phyloP scores from a whole-genome alignment of 225 moss, liverwort and hornwort species.

The Physcomitrium patens region DNA sequence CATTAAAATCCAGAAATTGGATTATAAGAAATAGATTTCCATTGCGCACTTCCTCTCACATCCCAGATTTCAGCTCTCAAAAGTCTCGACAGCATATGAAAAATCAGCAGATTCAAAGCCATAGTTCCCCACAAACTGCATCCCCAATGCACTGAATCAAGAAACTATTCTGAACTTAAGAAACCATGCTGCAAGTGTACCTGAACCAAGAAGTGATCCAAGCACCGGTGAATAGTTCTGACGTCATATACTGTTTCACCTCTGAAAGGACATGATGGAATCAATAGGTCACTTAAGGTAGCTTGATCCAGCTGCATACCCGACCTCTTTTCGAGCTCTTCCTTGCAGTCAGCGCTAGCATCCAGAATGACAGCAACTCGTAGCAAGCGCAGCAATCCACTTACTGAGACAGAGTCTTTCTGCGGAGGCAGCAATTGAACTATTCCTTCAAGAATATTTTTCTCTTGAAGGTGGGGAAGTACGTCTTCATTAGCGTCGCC shows the following conservation, averaged over 20 bases:
- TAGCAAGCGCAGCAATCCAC: constrained; percentile 67
- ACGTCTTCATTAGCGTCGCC: constrained; percentile 30
- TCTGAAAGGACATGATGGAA: constrained; percentile 60
- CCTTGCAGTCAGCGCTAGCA: constrained; percentile 39
- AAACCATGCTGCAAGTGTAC: constrained; percentile 6
- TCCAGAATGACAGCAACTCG: constrained; percentile 66
- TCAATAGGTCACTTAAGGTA: constrained; percentile 67
- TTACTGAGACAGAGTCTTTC: constrained; percentile 64
- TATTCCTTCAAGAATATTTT: constrained; percentile 64
- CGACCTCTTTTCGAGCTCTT: constrained; percentile 65
- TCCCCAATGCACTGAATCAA: too few species aligned
- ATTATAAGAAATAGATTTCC: too few species aligned
- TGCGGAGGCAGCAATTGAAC: constrained; percentile 61
- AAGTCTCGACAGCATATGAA: too few species aligned
- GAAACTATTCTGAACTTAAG: background rate
- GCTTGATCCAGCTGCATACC: constrained; percentile 90
- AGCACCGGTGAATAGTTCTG: constrained; percentile 72
- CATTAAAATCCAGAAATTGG: background rate
- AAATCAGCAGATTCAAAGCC: too few species aligned
- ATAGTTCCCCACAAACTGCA: too few species aligned
- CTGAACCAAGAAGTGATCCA: constrained; percentile 81
- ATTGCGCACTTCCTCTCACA: too few species aligned
- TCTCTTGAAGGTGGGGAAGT: constrained; percentile 34
- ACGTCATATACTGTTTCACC: constrained; percentile 73
- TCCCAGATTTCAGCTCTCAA: too few species aligned